Percentiles rank a stretch among this genome's conserved stretches.
These are phyloP conservation scores for Monilinia aucupariae DNA, from an alignment of 2,329 filamentous ascomycete genomes.

Conservation along the genomic window DNA sequence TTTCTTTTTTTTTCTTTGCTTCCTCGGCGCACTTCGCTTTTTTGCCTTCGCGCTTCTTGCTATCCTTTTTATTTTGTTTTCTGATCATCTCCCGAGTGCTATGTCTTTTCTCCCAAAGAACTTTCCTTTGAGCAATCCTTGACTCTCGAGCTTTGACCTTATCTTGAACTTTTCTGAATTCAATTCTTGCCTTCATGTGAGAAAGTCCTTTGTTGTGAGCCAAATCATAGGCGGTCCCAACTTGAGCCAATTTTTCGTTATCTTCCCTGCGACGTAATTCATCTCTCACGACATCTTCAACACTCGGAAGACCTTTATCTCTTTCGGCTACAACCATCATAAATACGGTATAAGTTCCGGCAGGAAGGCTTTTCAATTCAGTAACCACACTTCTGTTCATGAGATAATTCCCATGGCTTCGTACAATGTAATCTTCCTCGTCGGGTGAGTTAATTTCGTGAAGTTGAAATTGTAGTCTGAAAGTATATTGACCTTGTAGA, in stretches of 20 bases:
- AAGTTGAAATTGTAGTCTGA: conserved; percentile 44
- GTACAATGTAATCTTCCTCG: conserved; percentile 55
- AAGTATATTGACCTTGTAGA: conserved; percentile 52
- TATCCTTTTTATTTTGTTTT: conserved; percentile 40
- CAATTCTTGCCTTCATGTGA: conserved; percentile 46
- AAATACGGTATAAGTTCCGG: conserved; percentile 53
- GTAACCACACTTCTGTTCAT: conserved; percentile 55
- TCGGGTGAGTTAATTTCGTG: conserved; percentile 46
- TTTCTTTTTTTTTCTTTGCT: conserved; percentile 38
- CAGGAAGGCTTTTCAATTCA: conserved; percentile 50
- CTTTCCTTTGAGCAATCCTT: conserved; percentile 43
- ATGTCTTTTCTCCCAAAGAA: conserved; percentile 47
- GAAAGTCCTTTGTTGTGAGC: conserved; percentile 54
- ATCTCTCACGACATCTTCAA: conserved; percentile 52
- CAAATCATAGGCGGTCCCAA: conserved; percentile 54
- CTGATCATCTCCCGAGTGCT: conserved; percentile 37
- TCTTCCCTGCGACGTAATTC: conserved; percentile 45
- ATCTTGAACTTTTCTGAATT: conserved; percentile 35
- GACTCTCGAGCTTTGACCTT: conserved; percentile 33
- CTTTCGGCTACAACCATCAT: conserved; percentile 50
- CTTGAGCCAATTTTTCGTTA: conserved; percentile 54
- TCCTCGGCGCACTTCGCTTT: conserved; percentile 40
- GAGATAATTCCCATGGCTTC: conserved; percentile 53
- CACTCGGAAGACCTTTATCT: conserved; percentile 39
- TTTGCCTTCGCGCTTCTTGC: conserved; percentile 37